These are phyloP conservation scores for Podospora conica DNA, from an alignment of 495 filamentous ascomycete species.

Conservation along the genomic window DNA sequence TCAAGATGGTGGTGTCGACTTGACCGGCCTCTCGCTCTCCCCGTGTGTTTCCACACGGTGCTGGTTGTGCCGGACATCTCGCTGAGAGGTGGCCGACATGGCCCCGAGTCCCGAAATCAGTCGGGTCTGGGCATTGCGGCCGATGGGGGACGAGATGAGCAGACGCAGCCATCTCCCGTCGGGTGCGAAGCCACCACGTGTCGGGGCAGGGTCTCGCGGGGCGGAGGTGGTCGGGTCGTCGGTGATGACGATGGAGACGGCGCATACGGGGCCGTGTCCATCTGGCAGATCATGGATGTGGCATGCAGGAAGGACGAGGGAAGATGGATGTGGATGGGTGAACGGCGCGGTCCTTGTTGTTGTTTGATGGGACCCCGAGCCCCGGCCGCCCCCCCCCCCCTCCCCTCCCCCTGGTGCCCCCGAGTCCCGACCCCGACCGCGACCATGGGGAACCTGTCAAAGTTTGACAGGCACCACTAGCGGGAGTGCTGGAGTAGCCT, in stretches of 20 bases:
- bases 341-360: not conserved
- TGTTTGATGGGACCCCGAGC: not conserved
- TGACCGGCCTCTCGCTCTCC: not conserved
- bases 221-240: not conserved
- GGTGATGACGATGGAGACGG: not conserved
- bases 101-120: not conserved
- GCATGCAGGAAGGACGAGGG: not conserved
- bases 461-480: not conserved
- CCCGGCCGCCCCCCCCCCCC: no score
- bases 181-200: not conserved
- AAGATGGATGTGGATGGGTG: not conserved
- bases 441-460: conserved; percentile 1
- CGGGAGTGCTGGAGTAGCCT: not conserved
- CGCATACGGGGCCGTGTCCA: not conserved
- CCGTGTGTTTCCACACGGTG: not conserved
- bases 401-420: not conserved
- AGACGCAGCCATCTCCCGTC: not conserved
- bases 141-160: not conserved
- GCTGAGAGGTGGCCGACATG: conserved; percentile 3
- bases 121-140: not conserved
- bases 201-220: not conserved
- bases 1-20: not conserved
- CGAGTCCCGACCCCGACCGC: not conserved
- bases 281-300: not conserved
- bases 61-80: not conserved